Percentiles rank a stretch among this genome's conserved stretches.
Conservation (phyloP, 2,329 filamentous ascomycete genomes). For the Drechslerella stenobrocha region DNA sequence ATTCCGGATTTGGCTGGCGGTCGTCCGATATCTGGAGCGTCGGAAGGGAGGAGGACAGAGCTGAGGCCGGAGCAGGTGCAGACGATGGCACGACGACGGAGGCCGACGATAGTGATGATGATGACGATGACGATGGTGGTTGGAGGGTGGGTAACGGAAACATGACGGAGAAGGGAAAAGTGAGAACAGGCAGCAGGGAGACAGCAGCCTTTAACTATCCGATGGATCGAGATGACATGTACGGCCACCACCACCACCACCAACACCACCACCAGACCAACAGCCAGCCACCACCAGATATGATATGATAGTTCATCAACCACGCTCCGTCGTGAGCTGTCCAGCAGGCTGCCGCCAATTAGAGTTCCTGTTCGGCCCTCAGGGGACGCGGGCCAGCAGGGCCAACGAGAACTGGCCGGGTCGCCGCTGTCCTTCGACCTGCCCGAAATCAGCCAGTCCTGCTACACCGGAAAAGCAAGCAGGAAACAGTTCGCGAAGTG, state of each 20-base stretch:
- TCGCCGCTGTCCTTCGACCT: conserved; percentile 6
- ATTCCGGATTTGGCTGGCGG: conserved; percentile 44
- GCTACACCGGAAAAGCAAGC: background rate
- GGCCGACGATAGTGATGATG: background rate
- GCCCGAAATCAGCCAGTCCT: no score
- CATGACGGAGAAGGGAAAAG: conserved; percentile 2
- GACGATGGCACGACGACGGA: background rate
- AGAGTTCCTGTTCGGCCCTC: background rate
- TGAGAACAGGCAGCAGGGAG: background rate
- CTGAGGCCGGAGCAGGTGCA: conserved; percentile 1
- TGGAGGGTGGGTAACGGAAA: conserved; percentile 11
- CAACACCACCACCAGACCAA: no score
- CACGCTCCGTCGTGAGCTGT: conserved; percentile 5
- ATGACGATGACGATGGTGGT: conserved; percentile 5
- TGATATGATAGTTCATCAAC: conserved; percentile 20
- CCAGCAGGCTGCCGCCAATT: background rate
- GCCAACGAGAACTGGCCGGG: conserved; percentile 38
- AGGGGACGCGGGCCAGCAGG: conserved; percentile 5
- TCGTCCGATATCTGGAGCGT: conserved; percentile 45
- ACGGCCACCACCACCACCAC: conserved; percentile 4
- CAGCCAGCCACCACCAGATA: conserved; percentile 3
- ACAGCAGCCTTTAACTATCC: conserved; percentile 21
- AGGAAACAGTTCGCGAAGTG: background rate
- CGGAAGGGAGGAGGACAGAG: conserved; percentile 24
- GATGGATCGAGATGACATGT: conserved; percentile 7